Evolutionary conservation across 164 flowering plant genomes (phyloP), one percentile per base, ranked within the genome.

Genomic region (Saururus chinensis): DNA sequence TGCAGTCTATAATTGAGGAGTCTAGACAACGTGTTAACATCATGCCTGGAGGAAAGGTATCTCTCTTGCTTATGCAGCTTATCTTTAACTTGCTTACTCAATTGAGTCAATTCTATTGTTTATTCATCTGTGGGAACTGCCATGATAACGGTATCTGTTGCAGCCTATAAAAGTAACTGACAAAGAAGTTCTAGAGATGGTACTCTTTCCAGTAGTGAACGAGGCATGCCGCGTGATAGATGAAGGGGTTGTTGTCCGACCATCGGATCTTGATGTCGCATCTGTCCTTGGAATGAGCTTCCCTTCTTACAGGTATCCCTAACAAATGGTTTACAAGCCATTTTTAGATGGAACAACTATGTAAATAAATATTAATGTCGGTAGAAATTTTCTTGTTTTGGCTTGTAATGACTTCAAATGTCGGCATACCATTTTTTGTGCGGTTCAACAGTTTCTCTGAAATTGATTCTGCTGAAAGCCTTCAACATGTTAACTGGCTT

Each of bases 241-340:
- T 62, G 99, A 88, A 77, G 91, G 84, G 66, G 63, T 90, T 2
- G 91, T 90, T 12, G 77, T 90, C 68, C 84, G 87, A 65, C 88
- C 99, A 57, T 87, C 99, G 23, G 99, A 93, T 76, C 96, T 93
- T 62, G 97, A 88, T 65, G 66, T 80, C 68, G 85, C 97, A 67
- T 84, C 97, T 65, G 81, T 93, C 65, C 92, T 88, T 61, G 97
- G 99, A 73, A 87, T 93, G 99, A 78, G 99, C 68, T 93, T 93
- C 73, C 99, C 99, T 17, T 71, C 84, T 56, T 88, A 88, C 63
- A 84, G 97, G 99, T 93, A 71, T 85, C 74, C 37, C 9, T 37
- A n/a, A 9, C 17, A 58, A 58, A 30, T 19, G 25, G n/a, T 9
- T 37, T 25, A 17, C 42, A 13, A n/a, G 59, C 16, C 59, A n/a